Evolutionary conservation across 345 rosid species (phyloP).

Genomic region (Cochlearia excelsa): DNA sequence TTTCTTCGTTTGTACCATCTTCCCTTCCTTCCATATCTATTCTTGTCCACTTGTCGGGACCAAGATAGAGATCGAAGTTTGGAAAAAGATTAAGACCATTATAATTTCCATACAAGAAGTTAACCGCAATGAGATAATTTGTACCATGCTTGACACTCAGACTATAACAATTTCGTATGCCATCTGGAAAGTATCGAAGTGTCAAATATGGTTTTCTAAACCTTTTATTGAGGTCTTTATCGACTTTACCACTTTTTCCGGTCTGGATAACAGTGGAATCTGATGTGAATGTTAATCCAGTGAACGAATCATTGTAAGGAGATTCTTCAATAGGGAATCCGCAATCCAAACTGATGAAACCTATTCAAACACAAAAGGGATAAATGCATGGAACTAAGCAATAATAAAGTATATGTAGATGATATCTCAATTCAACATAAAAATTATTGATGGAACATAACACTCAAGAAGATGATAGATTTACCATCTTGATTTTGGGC

Average conservation of each 20-base stretch:
- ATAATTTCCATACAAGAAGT: conserved; percentile 35
- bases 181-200: conserved; percentile 39
- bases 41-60: conserved; percentile 29
- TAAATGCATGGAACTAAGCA: too few species aligned
- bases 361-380: conserved; percentile 5
- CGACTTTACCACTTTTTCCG: conserved; percentile 8
- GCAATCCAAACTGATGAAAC: conserved; percentile 41
- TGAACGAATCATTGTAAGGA: conserved; percentile 14
- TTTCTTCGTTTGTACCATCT: conserved; percentile 20
- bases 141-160: conserved; percentile 24
- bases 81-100: conserved; percentile 27
- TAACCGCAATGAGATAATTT: conserved; percentile 34
- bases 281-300: conserved; percentile 26
- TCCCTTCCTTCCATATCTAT: conserved; percentile 8
- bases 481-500: conserved; percentile 5
- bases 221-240: not conserved
- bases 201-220: conserved; percentile 6
- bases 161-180: conserved; percentile 36
- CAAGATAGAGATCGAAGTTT: conserved; percentile 33
- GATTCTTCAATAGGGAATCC: too few species aligned
- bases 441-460: not conserved
- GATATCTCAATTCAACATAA: too few species aligned
- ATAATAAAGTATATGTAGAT: too few species aligned
- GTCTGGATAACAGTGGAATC: conserved; percentile 34
- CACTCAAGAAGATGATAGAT: not conserved